phyloP scores from a whole-genome alignment of 768 basidiomycete species.

The Boletus patriciae region DNA sequence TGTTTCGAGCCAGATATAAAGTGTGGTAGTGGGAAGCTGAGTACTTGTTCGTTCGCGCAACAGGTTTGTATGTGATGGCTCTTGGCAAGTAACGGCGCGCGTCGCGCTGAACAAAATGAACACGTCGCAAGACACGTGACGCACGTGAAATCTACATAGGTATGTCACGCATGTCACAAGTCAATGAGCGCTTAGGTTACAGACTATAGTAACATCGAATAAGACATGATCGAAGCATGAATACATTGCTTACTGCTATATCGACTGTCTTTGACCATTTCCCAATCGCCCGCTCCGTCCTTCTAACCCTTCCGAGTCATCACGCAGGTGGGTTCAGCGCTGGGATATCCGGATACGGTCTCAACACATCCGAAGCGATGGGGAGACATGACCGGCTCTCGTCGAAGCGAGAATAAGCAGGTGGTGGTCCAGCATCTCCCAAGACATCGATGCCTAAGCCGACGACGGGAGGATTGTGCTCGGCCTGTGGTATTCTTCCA shows the following conservation, averaged over 20 bases:
- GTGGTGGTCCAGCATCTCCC: constrained; percentile 11
- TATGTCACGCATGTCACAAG: no score
- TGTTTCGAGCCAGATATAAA: no score
- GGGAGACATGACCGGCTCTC: constrained; percentile 8
- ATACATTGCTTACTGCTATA: not conserved
- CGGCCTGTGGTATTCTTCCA: not conserved
- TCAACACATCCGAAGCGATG: constrained; percentile 13
- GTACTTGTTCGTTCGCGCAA: not conserved
- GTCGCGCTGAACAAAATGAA: not conserved
- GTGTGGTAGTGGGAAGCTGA: not conserved
- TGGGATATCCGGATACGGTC: constrained; percentile 25
- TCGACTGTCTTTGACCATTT: not conserved
- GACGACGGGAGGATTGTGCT: not conserved
- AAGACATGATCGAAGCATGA: not conserved
- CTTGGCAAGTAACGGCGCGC: not conserved
- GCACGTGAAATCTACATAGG: constrained; percentile 2
- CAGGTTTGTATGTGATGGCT: not conserved
- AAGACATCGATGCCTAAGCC: constrained; percentile 4
- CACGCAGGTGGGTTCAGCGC: not conserved
- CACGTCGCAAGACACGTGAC: constrained; percentile 20
- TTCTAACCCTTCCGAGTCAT: constrained; percentile 1
- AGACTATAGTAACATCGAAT: not conserved
- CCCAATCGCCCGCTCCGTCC: not conserved
- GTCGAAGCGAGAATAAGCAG: constrained; percentile 30
- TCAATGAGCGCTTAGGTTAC: not conserved